phyloP scores from a whole-genome alignment of 192 early-diverging fungal species.

The Entomortierella chlamydospora region DNA sequence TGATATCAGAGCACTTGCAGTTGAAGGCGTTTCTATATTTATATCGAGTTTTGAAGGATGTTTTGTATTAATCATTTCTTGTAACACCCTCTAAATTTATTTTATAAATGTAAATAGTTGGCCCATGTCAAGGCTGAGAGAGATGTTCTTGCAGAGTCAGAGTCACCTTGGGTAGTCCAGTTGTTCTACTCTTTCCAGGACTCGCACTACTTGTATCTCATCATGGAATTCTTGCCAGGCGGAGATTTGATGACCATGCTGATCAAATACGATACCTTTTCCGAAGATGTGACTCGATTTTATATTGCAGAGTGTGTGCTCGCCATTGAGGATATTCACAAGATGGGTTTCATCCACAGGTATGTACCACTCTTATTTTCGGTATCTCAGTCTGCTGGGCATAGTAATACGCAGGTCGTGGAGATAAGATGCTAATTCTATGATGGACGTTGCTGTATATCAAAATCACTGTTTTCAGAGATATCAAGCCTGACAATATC shows the following conservation, averaged over 20 bases:
- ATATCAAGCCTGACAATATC: conserved; percentile 90
- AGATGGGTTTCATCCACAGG: conserved; percentile 95
- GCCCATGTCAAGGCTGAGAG: conserved; percentile 99
- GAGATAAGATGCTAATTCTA: too few species aligned
- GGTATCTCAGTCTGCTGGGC: too few species aligned
- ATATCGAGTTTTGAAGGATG: too few species aligned
- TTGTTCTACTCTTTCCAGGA: conserved; percentile 99
- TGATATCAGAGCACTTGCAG: too few species aligned
- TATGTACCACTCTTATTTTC: too few species aligned
- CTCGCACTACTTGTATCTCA: conserved; percentile 90
- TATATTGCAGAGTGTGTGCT: conserved; percentile 98
- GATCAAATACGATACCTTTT: conserved; percentile 98
- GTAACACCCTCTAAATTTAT: too few species aligned
- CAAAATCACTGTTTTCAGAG: conserved; percentile 51
- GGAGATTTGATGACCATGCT: conserved; percentile 99
- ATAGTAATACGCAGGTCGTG: too few species aligned
- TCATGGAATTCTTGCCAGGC: conserved; percentile 99
- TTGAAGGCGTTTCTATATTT: background rate
- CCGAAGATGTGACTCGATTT: conserved; percentile 97
- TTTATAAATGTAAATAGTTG: conserved; percentile 58
- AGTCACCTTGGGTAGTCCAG: conserved; percentile 98
- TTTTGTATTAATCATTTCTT: too few species aligned
- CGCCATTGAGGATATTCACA: conserved; percentile 94
- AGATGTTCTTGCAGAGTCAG: conserved; percentile 96
- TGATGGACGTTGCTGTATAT: too few species aligned